Evolutionary conservation across 2,329 filamentous ascomycete species (phyloP).

Genomic region (Albophoma yamanashiensis): DNA sequence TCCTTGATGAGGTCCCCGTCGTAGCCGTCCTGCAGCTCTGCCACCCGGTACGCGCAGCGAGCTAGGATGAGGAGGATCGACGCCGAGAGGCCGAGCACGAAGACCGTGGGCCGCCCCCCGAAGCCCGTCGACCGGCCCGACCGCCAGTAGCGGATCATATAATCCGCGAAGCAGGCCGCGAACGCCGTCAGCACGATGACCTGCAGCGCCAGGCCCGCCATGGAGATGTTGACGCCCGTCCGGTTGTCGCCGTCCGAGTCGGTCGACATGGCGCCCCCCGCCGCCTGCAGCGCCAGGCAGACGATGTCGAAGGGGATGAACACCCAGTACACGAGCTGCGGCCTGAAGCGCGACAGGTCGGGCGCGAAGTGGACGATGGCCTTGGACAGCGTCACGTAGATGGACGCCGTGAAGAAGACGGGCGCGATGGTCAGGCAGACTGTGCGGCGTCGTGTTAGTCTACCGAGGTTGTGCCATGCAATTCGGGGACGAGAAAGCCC

Average conservation of each 20-base stretch:
- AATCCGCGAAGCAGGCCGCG: slow-evolving; percentile 34
- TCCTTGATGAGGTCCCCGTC: slow-evolving; percentile 40
- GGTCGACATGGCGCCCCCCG: slow-evolving; percentile 43
- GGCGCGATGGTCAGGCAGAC: slow-evolving; percentile 43
- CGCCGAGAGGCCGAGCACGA: slow-evolving; percentile 40
- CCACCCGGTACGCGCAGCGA: slow-evolving; percentile 53
- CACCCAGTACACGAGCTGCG: slow-evolving; percentile 32
- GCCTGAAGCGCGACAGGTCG: slow-evolving; percentile 30
- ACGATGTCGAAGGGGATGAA: slow-evolving; percentile 46
- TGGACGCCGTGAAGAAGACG: slow-evolving; percentile 45
- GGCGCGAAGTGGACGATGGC: slow-evolving; percentile 28
- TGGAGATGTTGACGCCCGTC: slow-evolving; percentile 25
- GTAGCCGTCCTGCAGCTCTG: slow-evolving; percentile 56
- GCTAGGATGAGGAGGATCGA: slow-evolving; percentile 50
- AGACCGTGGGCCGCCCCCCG: slow-evolving; percentile 24
- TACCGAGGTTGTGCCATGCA: background rate
- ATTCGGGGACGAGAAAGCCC: slow-evolving; percentile 6
- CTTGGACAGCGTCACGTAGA: slow-evolving; percentile 51
- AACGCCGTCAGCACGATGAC: slow-evolving; percentile 45
- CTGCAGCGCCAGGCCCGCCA: slow-evolving; percentile 48
- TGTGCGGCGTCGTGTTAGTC: slow-evolving; percentile 10
- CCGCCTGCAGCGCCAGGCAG: slow-evolving; percentile 46
- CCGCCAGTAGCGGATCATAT: slow-evolving; percentile 32
- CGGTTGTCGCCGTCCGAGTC: slow-evolving; percentile 25
- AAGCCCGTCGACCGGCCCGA: slow-evolving; percentile 13